Evolutionary conservation across 2,329 filamentous ascomycete species (phyloP), one percentile per base, ranked within the genome.

Genomic region (Trichoderma arundinaceum): DNA sequence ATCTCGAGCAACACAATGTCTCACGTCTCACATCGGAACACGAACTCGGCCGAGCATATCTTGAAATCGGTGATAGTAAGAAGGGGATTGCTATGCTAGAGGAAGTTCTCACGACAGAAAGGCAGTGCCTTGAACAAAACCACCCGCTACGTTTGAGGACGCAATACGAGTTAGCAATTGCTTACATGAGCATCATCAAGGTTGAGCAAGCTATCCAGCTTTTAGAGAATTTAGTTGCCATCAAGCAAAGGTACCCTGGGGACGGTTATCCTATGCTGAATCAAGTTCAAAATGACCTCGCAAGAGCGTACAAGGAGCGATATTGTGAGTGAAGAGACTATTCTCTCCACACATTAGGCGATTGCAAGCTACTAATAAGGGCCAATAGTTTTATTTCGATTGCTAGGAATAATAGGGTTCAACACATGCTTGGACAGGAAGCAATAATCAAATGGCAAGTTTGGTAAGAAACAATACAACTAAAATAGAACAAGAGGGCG

Each of bases 21-120:
- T 51, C 35, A 10, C 64, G 64, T 4, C 43, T 68, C 13, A 10
- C 38, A 35, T 60, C 63, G 17, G 64, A 12, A 15, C 28, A 51
- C 64, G 54, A 39, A 13, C 7, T 71, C 8, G 54, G 52, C 0
- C 0, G 49, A 2, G 41, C 48, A 0, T 69, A 67, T 4, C 65
- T 60, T 1, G 2, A 2, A 3, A 0, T 7, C 1, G 2, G 41
- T 0, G 52, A 67, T 48, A 52, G 63, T 1, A 22, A 67, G 1
- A 41, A 70, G 38, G 68, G 60, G 4, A 13, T 69, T 2, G 28
- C 46, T 3, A 28, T 64, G 5, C 43, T 68, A 8, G 41, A 69
- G 19, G 48, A 49, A n/a, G 15, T 66, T 12, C 41, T 67, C 3
- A 13, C 8, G 1, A 43, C 44, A 2, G 8, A 49, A 43, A 46